A percentile compares a stretch with the other conserved stretches of the same genome.
Evolutionary conservation across 257 asterid species (phyloP).

Genomic region (Solanum megistacrolobum): DNA sequence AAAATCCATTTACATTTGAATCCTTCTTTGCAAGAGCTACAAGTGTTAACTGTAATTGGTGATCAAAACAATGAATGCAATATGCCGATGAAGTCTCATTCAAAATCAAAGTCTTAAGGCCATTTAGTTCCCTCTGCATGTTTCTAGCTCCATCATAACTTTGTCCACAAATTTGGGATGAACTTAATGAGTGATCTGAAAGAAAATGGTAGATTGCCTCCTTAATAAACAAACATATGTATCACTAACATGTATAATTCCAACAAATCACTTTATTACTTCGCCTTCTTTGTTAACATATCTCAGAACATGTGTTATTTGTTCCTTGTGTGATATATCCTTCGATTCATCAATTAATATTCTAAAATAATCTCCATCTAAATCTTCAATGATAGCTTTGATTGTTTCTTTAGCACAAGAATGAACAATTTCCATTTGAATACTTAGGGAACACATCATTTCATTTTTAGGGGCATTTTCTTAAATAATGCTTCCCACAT

Average conservation of each 20-base stretch:
- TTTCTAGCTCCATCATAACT: not conserved
- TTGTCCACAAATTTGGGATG: not conserved
- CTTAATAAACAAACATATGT: not conserved
- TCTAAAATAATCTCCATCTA: not conserved
- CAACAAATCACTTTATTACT: not conserved
- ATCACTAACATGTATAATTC: not conserved
- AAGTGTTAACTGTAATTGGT: not conserved
- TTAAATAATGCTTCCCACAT: not conserved
- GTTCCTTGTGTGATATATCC: not conserved
- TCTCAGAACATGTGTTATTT: not conserved
- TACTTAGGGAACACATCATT: not conserved
- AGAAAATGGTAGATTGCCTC: not conserved
- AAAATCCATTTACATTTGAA: no score
- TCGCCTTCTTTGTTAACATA: not conserved
- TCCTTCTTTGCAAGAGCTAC: not conserved
- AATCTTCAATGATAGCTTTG: not conserved
- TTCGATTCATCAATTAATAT: not conserved
- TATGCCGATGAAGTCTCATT: not conserved
- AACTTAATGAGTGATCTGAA: not conserved
- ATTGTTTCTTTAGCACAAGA: not conserved
- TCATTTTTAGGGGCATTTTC: not conserved
- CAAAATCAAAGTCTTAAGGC: not conserved
- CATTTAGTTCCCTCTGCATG: not conserved
- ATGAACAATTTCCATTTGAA: not conserved
- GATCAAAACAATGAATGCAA: not conserved